Evolutionary conservation across 169 alveolate species (phyloP), one percentile per base, ranked within the genome.

Genomic region (Neospora caninum): DNA sequence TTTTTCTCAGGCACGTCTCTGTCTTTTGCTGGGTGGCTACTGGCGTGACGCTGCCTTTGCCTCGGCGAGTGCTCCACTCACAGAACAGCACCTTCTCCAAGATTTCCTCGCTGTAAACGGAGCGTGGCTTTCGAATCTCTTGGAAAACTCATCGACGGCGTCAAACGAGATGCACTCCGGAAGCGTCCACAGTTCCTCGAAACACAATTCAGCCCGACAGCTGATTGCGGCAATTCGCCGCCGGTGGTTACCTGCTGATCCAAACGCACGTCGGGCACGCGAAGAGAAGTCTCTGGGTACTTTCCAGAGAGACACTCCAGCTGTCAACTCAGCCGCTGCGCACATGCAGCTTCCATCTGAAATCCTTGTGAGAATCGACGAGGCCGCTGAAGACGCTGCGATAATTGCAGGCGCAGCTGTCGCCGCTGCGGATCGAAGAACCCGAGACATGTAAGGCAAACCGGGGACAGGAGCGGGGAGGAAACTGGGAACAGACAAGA

Each of bases 11-110:
- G 67, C 67, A n/a, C 89, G 89, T n/a, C 67, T 82, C 39, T 82
- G 89, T 41, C 89, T 39, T 16, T 45, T 82, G 70, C 67, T 82
- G 69, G 89, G 89, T 0, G 89, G 89, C 89, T 82, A 41, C 67
- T 82, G 89, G 89, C 89, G 89, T 31, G 89, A 82, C 67, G 89
- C 89, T 2, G 89, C 89, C 38, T 82, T 82, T 38, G 89, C 89
- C 6, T 16, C 69, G n/a, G 89, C 49, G 7, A 36, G 41, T 29
- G 89, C 69, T 10, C 67, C 89, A 41, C 67, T 82, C 58, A 82
- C 89, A 29, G 89, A 82, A 49, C 89, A 82, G 89, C 89, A 82
- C 58, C 89, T 82, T 36, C 67, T 82, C 7, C 49, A 82, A 22
- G 89, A 82, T 36, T 82, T 82, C 67, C 70, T 82, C 67, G 31